A percentile compares a stretch with the other conserved stretches of the same genome.
Conservation (phyloP, 1,139 yeast genomes). For the Candida freyschussii region DNA sequence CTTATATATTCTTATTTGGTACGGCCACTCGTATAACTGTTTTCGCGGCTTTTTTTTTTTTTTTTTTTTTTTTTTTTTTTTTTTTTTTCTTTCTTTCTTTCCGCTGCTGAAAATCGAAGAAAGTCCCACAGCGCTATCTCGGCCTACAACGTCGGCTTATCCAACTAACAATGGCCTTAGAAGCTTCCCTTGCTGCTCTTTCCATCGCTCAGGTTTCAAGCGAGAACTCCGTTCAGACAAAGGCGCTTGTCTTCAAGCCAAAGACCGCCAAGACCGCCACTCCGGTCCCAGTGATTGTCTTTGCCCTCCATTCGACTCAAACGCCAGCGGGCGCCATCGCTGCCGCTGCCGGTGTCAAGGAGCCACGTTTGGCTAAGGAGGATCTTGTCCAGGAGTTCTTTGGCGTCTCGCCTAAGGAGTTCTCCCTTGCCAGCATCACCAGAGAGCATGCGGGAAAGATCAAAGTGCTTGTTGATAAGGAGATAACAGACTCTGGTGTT, state of each 20-base stretch:
- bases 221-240: slow-evolving; percentile 46
- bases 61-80: too few species aligned
- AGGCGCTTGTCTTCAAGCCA: slow-evolving; percentile 84
- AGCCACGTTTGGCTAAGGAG: slow-evolving; percentile 82
- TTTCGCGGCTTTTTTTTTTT: too few species aligned
- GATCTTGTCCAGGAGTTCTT: slow-evolving; percentile 70
- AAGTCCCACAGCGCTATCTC: too few species aligned
- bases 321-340: slow-evolving; percentile 70
- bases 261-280: slow-evolving; percentile 80
- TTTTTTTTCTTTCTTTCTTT: too few species aligned
- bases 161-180: slow-evolving; percentile 58
- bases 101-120: too few species aligned
- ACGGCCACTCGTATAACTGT: too few species aligned
- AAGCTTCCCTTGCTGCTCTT: slow-evolving; percentile 54
- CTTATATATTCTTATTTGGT: too few species aligned
- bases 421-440: slow-evolving; percentile 56
- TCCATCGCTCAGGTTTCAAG: slow-evolving; percentile 43
- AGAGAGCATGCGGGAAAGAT: slow-evolving; percentile 56
- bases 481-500: slow-evolving; percentile 38
- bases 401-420: slow-evolving; percentile 57
- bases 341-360: slow-evolving; percentile 66
- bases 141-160: too few species aligned
- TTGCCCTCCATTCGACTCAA: slow-evolving; percentile 66
- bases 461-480: slow-evolving; percentile 60
- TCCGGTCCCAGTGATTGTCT: slow-evolving; percentile 78